Conservation (phyloP, 768 basidiomycete species). For the Kondoa malvinella region DNA sequence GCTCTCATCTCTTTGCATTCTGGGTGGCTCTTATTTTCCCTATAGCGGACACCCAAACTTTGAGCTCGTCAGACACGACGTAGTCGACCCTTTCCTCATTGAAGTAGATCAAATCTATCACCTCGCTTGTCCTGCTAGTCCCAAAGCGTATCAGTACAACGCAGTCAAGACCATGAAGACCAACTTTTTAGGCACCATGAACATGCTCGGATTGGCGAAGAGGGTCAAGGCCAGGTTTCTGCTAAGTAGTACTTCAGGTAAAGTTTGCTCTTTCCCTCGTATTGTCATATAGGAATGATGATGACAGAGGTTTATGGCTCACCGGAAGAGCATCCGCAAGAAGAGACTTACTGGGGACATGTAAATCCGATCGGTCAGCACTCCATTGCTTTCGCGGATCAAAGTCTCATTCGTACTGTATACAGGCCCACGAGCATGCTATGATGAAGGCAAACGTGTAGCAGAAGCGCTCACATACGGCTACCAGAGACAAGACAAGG, state of each 20-base stretch:
- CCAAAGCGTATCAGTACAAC: constrained; percentile 66
- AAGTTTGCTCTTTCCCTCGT: constrained; percentile 17
- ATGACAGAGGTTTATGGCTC: constrained; percentile 88
- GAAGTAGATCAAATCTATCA: constrained; percentile 99
- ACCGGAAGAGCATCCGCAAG: constrained; percentile 93
- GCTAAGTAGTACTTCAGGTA: constrained; percentile 84
- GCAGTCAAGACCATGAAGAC: constrained; percentile 97
- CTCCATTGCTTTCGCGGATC: too few species aligned
- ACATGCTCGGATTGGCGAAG: constrained; percentile 97
- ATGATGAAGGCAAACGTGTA: constrained; percentile 98
- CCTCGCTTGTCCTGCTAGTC: constrained; percentile 67
- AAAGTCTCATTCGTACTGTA: too few species aligned
- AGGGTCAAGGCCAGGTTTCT: constrained; percentile 94
- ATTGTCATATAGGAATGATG: neutral
- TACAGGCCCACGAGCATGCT: constrained; percentile 93
- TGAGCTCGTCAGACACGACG: constrained; percentile 91
- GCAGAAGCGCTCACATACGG: constrained; percentile 96
- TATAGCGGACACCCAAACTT: constrained; percentile 86
- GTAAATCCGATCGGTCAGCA: constrained; percentile 63
- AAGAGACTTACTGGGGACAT: constrained; percentile 37
- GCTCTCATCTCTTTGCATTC: neutral
- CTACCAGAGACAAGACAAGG: constrained; percentile 81
- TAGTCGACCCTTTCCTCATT: constrained; percentile 93
- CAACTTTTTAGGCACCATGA: constrained; percentile 91
- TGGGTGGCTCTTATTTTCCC: constrained; percentile 13